Conservation (phyloP, 2,329 filamentous ascomycete genomes). For the Clarireedia sp. region DNA sequence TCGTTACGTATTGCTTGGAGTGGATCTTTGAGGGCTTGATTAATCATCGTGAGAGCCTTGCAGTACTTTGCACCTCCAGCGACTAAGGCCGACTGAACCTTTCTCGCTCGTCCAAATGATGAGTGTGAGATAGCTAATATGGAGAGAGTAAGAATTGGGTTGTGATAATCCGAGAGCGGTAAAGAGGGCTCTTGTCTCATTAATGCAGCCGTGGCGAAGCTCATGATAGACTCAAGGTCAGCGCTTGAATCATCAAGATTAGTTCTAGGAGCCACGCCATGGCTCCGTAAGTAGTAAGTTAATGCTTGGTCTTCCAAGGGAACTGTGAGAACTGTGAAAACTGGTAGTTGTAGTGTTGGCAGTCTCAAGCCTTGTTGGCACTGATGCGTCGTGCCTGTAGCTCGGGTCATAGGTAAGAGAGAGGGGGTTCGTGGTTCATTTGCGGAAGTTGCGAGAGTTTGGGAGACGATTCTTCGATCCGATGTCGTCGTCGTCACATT, state of each 20-base stretch:
- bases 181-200: not conserved
- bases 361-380: no score
- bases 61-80: constrained; percentile 1
- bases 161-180: not conserved
- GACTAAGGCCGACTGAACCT: not conserved
- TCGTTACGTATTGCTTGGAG: not conserved
- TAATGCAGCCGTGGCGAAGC: not conserved
- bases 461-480: not conserved
- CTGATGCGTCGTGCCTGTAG: no score
- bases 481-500: constrained; percentile 5
- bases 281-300: not conserved
- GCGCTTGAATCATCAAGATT: not conserved
- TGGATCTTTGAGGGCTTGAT: constrained; percentile 3
- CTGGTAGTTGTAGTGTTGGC: not conserved
- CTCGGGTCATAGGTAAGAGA: not conserved
- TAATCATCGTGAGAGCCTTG: constrained; percentile 8
- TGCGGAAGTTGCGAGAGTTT: not conserved
- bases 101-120: not conserved
- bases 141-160: constrained; percentile 7
- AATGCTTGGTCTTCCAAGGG: not conserved
- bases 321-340: not conserved
- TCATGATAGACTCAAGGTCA: not conserved
- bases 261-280: not conserved
- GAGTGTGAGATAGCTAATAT: constrained; percentile 8
- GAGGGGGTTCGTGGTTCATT: not conserved